Evolutionary conservation across 1,284 basidiomycete species (phyloP).

Genomic region (Pterula multifida): DNA sequence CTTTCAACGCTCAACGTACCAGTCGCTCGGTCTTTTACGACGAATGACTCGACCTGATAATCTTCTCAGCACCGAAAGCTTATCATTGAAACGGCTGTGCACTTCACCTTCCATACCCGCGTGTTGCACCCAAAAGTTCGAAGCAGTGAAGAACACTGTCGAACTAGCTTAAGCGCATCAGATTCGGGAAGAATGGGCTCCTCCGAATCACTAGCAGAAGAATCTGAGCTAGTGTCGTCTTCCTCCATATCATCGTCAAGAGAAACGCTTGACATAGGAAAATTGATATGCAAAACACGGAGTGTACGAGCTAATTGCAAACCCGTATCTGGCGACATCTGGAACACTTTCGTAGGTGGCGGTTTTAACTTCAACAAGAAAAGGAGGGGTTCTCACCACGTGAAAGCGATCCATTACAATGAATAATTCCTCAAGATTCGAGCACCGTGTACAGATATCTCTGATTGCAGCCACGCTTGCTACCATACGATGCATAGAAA

Average conservation of each 20-base stretch:
- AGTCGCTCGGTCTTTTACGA: conserved; percentile 20
- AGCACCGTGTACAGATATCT: conserved; percentile 42
- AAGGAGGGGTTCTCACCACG: conserved; percentile 36
- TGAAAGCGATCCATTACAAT: conserved; percentile 35
- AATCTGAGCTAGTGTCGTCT: too few relatives aligned
- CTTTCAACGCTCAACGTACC: conserved; percentile 25
- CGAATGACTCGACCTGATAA: conserved; percentile 34
- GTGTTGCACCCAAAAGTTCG: conserved; percentile 22
- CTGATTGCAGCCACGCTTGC: conserved; percentile 35
- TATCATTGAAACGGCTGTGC: neutral
- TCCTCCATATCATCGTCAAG: neutral
- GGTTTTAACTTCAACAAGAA: too few relatives aligned
- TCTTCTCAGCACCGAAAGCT: neutral
- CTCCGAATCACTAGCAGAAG: too few relatives aligned
- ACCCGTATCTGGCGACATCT: neutral
- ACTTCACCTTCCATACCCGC: conserved; percentile 33
- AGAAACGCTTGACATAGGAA: conserved; percentile 15
- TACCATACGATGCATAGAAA: conserved; percentile 53
- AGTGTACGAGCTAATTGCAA: conserved; percentile 21
- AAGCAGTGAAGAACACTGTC: conserved; percentile 17
- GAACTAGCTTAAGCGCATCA: conserved; percentile 14
- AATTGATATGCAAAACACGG: conserved; percentile 40
- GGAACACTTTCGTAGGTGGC: too few relatives aligned
- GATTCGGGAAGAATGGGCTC: conserved; percentile 9
- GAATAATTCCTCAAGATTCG: conserved; percentile 46